These are phyloP conservation scores for Trametes gibbosa DNA, from an alignment of 768 basidiomycete genomes.

Conservation along the genomic window DNA sequence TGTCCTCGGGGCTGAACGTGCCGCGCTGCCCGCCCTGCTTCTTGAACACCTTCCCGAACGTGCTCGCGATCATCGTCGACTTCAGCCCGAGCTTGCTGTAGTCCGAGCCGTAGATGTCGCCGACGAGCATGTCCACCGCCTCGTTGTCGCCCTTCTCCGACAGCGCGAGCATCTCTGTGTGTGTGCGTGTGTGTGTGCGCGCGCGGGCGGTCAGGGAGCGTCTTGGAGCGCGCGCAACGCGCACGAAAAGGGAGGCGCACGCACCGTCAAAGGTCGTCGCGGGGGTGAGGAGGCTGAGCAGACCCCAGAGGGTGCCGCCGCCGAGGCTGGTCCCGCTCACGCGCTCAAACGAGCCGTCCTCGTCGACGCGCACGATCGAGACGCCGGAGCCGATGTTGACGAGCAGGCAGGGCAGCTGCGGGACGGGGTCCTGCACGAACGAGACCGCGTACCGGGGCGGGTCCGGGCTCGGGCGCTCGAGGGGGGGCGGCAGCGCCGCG, in stretches of 20 bases:
- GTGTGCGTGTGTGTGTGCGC: no score
- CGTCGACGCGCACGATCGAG: slow-evolving; percentile 95
- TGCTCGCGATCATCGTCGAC: slow-evolving; percentile 96
- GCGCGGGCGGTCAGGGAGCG: no score
- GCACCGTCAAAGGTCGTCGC: slow-evolving; percentile 93
- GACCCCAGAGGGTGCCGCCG: slow-evolving; percentile 96
- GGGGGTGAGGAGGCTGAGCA: slow-evolving; percentile 91
- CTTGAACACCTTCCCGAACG: slow-evolving; percentile 98
- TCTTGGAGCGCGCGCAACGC: neutral
- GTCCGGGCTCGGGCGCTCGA: slow-evolving; percentile 87
- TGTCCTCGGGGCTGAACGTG: slow-evolving; percentile 86
- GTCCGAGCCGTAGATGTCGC: slow-evolving; percentile 99
- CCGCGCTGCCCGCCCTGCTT: slow-evolving; percentile 79
- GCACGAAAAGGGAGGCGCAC: slow-evolving; percentile 32
- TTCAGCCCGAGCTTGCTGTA: slow-evolving; percentile 94
- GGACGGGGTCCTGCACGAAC: slow-evolving; percentile 79
- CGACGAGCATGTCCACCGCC: slow-evolving; percentile 96
- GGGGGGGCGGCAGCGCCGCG: slow-evolving; percentile 17
- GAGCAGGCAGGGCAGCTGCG: slow-evolving; percentile 91
- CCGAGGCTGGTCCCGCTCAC: slow-evolving; percentile 96
- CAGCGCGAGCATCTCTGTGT: slow-evolving; percentile 93
- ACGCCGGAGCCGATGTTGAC: slow-evolving; percentile 99
- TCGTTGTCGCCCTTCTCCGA: slow-evolving; percentile 95
- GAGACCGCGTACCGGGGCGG: slow-evolving; percentile 87
- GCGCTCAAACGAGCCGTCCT: slow-evolving; percentile 92